These are phyloP conservation scores for Penicillium soppii DNA, from an alignment of 495 filamentous ascomycete species.

Conservation along the genomic window DNA sequence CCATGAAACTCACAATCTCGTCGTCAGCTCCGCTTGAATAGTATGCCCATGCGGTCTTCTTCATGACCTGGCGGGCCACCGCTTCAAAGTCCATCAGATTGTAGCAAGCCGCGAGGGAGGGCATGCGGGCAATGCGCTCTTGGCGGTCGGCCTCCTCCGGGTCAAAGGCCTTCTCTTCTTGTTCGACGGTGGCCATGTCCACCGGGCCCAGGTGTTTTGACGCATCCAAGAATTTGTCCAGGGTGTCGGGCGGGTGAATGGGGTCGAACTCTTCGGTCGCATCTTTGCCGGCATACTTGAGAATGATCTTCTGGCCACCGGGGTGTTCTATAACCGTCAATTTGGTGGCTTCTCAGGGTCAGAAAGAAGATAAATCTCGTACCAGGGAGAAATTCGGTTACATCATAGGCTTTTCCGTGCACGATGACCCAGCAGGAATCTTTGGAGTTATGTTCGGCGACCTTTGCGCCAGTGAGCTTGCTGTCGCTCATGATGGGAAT, in stretches of 20 bases:
- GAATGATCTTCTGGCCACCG: conserved; percentile 77
- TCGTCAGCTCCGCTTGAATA: conserved; percentile 96
- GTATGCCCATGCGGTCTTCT: conserved; percentile 93
- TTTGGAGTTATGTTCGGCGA: conserved; percentile 79
- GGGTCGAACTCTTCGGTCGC: conserved; percentile 90
- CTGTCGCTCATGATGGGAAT: conserved; percentile 30
- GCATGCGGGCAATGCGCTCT: conserved; percentile 75
- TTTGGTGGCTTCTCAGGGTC: background rate
- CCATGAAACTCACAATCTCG: conserved; percentile 76
- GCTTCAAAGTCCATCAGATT: conserved; percentile 95
- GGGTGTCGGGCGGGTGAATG: conserved; percentile 84
- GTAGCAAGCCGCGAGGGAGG: conserved; percentile 83
- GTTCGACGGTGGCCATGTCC: conserved; percentile 81
- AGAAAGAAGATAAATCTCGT: background rate
- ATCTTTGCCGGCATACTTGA: conserved; percentile 81
- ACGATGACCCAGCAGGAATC: conserved; percentile 84
- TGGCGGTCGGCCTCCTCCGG: conserved; percentile 77
- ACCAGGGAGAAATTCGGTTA: conserved; percentile 82
- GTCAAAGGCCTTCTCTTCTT: conserved; percentile 65
- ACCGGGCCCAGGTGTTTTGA: conserved; percentile 90
- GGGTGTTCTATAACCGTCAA: conserved; percentile 62
- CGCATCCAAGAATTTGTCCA: conserved; percentile 72
- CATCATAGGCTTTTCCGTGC: conserved; percentile 89
- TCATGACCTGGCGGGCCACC: conserved; percentile 85
- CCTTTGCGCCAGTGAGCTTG: conserved; percentile 68